These are phyloP conservation scores for Colletotrichum sp. DNA, from an alignment of 2,329 filamentous ascomycete species.

Conservation along the genomic window DNA sequence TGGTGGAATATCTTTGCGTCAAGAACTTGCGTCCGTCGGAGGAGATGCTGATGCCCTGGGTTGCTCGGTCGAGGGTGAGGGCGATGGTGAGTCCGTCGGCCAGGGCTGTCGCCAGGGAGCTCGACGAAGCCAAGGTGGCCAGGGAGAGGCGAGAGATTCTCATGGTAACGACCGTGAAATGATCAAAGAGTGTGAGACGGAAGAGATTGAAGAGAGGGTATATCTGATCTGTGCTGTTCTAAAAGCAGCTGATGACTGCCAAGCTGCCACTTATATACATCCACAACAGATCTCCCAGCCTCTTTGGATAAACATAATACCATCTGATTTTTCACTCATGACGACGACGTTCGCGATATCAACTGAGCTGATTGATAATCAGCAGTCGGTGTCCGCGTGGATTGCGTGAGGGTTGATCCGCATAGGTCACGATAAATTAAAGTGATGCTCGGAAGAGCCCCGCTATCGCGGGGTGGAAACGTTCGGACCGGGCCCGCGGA, in stretches of 20 bases:
- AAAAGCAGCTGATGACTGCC: not conserved
- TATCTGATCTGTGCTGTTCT: not conserved
- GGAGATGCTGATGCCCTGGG: constrained; percentile 2
- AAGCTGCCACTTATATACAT: not conserved
- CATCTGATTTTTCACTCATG: not conserved
- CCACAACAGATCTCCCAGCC: not conserved
- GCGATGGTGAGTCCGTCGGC: not conserved
- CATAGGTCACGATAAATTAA: not conserved
- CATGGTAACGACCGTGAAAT: not conserved
- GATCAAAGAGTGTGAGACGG: not conserved
- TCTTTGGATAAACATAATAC: not conserved
- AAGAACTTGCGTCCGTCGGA: not conserved
- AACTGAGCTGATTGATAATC: not conserved
- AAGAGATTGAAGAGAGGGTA: not conserved
- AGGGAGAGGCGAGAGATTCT: not conserved
- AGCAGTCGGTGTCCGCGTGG: not conserved
- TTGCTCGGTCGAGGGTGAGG: not conserved
- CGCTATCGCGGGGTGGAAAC: not conserved
- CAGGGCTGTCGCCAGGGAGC: not conserved
- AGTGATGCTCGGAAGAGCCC: not conserved
- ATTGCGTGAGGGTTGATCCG: not conserved
- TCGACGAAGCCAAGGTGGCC: not conserved
- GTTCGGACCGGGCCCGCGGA: not conserved
- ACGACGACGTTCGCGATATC: not conserved
- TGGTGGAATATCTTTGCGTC: not conserved